A percentile compares a stretch with the other conserved stretches of the same genome.
phyloP scores from a whole-genome alignment of 495 filamentous ascomycete species.

The Trypethelium eluteriae region DNA sequence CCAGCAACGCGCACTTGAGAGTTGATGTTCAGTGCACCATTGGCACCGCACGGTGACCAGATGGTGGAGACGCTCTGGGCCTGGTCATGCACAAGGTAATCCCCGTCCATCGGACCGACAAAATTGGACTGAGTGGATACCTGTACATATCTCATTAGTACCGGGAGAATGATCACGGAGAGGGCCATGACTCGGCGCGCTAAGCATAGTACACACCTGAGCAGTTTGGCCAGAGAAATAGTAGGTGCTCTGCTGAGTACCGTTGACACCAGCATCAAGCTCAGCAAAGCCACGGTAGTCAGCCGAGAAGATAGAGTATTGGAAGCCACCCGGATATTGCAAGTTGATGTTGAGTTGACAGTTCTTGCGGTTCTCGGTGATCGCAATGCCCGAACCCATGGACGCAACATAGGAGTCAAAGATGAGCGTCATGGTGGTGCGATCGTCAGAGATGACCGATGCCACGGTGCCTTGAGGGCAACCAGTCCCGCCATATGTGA shows the following conservation, averaged over 20 bases:
- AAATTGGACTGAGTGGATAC: conserved; percentile 26
- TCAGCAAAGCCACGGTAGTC: conserved; percentile 45
- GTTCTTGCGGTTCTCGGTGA: conserved; percentile 42
- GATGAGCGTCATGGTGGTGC: conserved; percentile 44
- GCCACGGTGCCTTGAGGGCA: conserved; percentile 48
- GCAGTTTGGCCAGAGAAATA: conserved; percentile 42
- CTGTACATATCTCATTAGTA: conserved; percentile 15
- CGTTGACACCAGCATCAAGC: conserved; percentile 39
- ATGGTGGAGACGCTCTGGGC: conserved; percentile 27
- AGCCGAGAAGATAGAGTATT: conserved; percentile 46
- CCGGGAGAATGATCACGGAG: too few species aligned
- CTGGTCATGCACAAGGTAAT: conserved; percentile 32
- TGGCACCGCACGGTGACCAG: conserved; percentile 33
- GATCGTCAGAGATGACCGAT: conserved; percentile 44
- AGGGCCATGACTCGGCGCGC: not conserved
- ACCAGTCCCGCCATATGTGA: conserved; percentile 48
- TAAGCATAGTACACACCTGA: conserved; percentile 21
- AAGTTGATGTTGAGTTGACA: conserved; percentile 47
- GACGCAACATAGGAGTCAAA: conserved; percentile 43
- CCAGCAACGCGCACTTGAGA: conserved; percentile 29
- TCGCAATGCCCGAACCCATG: conserved; percentile 36
- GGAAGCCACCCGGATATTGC: conserved; percentile 45
- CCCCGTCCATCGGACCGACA: conserved; percentile 24
- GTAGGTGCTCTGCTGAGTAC: conserved; percentile 44
- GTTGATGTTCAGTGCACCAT: conserved; percentile 36